Percentiles rank a stretch among this genome's conserved stretches.
Evolutionary conservation across 306 rosid genomes (phyloP).

Genomic region (Erythrophleum fordii): DNA sequence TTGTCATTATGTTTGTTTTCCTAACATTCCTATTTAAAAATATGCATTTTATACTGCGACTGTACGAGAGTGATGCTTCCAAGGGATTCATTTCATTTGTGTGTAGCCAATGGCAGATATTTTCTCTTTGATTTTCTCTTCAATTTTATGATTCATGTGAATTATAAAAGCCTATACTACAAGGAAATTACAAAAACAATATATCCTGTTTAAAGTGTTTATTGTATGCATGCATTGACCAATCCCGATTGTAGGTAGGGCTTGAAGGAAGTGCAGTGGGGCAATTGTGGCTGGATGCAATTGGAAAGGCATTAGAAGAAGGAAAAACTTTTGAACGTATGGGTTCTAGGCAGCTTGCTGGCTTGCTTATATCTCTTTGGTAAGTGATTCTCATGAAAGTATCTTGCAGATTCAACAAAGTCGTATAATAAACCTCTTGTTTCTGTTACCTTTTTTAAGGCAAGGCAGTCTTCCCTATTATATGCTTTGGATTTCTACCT

Average conservation of each 20-base stretch:
- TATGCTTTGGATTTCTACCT: conserved; percentile 29
- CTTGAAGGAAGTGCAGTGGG: conserved; percentile 99
- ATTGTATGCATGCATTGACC: conserved; percentile 37
- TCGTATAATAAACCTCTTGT: conserved; percentile 21
- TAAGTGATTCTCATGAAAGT: conserved; percentile 48
- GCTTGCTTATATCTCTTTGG: conserved; percentile 99
- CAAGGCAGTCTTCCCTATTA: neutral
- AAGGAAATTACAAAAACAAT: conserved; percentile 18
- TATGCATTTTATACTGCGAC: conserved; percentile 8
- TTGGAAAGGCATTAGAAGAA: conserved; percentile 94
- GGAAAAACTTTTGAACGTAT: conserved; percentile 90
- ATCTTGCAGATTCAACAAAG: conserved; percentile 19
- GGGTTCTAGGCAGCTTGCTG: conserved; percentile 99
- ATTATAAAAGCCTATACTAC: neutral
- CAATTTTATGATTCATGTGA: neutral
- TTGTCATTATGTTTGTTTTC: neutral
- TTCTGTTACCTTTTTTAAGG: conserved; percentile 29
- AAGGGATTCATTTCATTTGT: neutral
- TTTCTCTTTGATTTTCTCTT: neutral
- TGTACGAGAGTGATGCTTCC: neutral
- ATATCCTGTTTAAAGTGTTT: conserved; percentile 21
- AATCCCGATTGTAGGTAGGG: conserved; percentile 81
- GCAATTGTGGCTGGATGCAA: conserved; percentile 96
- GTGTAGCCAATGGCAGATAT: neutral
- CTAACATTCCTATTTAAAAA: conserved; percentile 10